phyloP scores from a whole-genome alignment of 202 grass and related monocot species.

The Brachypodium distachyon region DNA sequence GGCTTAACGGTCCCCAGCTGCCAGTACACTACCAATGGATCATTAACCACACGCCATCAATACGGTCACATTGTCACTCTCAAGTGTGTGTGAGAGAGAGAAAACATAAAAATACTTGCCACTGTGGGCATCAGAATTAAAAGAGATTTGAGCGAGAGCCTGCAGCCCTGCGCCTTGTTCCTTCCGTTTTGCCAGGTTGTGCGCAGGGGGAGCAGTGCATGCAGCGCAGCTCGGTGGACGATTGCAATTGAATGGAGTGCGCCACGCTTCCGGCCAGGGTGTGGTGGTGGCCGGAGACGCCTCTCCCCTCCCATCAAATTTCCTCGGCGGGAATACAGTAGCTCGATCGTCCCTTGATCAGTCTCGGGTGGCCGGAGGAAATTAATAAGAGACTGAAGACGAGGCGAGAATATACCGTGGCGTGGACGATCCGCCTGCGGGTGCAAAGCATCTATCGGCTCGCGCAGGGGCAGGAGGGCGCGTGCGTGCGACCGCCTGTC shows the following conservation, averaged over 20 bases:
- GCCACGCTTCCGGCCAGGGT: not conserved
- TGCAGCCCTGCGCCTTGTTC: conserved; percentile 8
- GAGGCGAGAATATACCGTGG: conserved; percentile 24
- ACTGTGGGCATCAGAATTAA: not conserved
- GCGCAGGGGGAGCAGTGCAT: not conserved
- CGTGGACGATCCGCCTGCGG: not conserved
- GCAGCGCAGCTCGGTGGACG: not conserved
- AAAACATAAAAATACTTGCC: too few species aligned
- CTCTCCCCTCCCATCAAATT: conserved; percentile 17
- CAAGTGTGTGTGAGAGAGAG: too few species aligned
- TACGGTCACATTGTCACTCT: too few species aligned
- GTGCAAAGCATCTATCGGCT: too few species aligned
- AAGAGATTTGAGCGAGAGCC: not conserved
- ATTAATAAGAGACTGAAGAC: not conserved
- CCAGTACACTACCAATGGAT: not conserved
- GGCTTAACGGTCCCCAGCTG: conserved; percentile 4
- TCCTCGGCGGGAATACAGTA: conserved; percentile 45
- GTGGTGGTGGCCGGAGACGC: not conserved
- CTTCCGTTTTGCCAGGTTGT: conserved; percentile 38
- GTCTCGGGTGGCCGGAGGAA: too few species aligned
- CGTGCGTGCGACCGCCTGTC: too few species aligned
- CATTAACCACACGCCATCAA: not conserved
- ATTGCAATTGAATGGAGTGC: conserved; percentile 5
- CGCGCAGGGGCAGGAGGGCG: too few species aligned
- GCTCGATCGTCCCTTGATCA: conserved; percentile 9